Evolutionary conservation across 371 early-diverging fungal genomes (phyloP).

Genomic region (Dinochytrium kinnereticum): DNA sequence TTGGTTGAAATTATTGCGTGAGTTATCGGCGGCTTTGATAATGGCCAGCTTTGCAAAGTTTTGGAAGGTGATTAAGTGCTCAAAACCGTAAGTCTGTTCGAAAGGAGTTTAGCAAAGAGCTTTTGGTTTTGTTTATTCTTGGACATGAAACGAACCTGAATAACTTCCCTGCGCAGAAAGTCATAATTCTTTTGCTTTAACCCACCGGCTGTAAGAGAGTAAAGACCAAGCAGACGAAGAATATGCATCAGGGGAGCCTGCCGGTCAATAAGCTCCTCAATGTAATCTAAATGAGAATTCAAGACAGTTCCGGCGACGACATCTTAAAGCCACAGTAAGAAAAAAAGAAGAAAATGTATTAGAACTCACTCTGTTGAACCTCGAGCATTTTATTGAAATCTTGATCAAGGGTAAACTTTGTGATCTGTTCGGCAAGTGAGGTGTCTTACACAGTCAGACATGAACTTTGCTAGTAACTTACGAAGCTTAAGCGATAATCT

Average conservation of each 20-base stretch:
- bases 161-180: conserved; percentile 78
- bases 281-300: conserved; percentile 65
- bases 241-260: conserved; percentile 74
- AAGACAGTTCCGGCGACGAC: conserved; percentile 80
- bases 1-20: conserved; percentile 32
- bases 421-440: conserved; percentile 81
- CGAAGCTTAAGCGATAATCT: conserved; percentile 80
- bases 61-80: conserved; percentile 83
- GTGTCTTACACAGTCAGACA: too few species aligned
- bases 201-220: conserved; percentile 80
- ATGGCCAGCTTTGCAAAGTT: conserved; percentile 73
- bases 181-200: conserved; percentile 81
- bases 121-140: neutral
- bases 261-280: conserved; percentile 81
- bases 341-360: too few species aligned
- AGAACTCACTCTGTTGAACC: conserved; percentile 80
- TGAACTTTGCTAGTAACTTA: too few species aligned
- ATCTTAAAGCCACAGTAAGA: conserved; percentile 48
- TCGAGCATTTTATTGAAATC: conserved; percentile 83
- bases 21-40: conserved; percentile 57
- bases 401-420: conserved; percentile 74
- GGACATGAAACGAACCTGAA: conserved; percentile 61
- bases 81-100: conserved; percentile 84
- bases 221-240: conserved; percentile 82
- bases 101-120: neutral